Base-by-base conservation (phyloP, 1,284 basidiomycete genomes). In the Cryptococcus sp. region DNA sequence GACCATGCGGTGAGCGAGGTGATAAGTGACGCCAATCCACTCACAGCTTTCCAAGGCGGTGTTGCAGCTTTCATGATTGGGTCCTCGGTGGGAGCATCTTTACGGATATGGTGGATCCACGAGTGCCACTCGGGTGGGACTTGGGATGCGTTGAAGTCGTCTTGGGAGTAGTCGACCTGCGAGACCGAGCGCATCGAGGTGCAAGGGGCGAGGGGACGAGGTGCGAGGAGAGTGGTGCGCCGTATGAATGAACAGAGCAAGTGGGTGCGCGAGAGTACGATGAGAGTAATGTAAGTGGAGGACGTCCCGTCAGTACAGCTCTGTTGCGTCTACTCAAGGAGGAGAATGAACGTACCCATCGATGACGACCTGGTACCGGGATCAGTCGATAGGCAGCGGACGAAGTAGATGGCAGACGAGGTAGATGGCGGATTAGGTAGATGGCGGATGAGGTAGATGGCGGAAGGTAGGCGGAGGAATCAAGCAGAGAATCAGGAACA, bases 71-170 rank as follows among this genome's bases (percentile, higher is more conserved):
- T 83, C 74, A 93, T 80, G 38, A 91, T 79, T 0, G 82, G 75
- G 72, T 96, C 94, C 64, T 88, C 82, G 1, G 83, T 80, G 1
- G 93, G 94, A 6, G 91, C 84, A 42, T 86, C 84, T 66, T 86
- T 84, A 50, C 93, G 89, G 71, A 94, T 95, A 74, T 95, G 91
- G n/a, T 83, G 82, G 30, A 96, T 78, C 93, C 93, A 97, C 8
- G 92, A 86, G 78, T 94, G 92, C 94, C 94, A 96, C 78, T 93
- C 92, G 2, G 92, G 85, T 35, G 92, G 89, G 40, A 94, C 86
- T 82, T 97, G 93, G 0, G 90, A 85, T 11, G 90, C 90, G 73
- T 95, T 90, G 79, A 84, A 88, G 67, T 93, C 86, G 75, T 94
- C 89, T 81, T 93, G 91, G 39, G 87, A 83, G 71, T 85, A 92